Percentiles rank a stretch among this genome's conserved stretches.
These are phyloP conservation scores for Nemophila menziesii DNA, from an alignment of 257 asterid genomes.

Conservation along the genomic window DNA sequence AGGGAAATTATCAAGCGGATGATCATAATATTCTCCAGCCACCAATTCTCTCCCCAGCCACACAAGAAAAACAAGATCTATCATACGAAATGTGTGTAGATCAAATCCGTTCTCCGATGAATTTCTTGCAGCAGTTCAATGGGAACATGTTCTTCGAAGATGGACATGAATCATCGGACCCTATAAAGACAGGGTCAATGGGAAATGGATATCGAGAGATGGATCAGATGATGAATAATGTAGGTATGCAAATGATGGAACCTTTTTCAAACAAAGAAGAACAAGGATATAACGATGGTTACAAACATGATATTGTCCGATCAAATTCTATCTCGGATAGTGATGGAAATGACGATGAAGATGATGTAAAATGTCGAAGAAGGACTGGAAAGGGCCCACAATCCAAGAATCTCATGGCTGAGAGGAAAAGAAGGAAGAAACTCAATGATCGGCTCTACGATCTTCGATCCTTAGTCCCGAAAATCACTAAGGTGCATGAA, in stretches of 20 bases:
- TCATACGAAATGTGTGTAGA: constrained; percentile 11
- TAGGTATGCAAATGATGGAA: constrained; percentile 27
- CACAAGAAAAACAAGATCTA: constrained; percentile 7
- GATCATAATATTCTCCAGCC: constrained; percentile 5
- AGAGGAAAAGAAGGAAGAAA: constrained; percentile 83
- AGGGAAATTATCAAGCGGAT: constrained; percentile 16
- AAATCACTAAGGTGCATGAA: constrained; percentile 53
- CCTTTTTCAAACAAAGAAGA: constrained; percentile 14
- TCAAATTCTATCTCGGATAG: constrained; percentile 49
- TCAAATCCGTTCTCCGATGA: constrained; percentile 9
- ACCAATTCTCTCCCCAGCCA: constrained; percentile 6
- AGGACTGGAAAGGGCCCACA: constrained; percentile 60
- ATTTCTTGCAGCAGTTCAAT: constrained; percentile 15
- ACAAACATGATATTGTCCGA: constrained; percentile 33
- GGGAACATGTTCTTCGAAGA: constrained; percentile 31
- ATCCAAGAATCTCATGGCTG: constrained; percentile 69
- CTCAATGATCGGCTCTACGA: constrained; percentile 76
- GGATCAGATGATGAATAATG: constrained; percentile 20
- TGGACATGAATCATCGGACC: constrained; percentile 12
- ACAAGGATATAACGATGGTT: constrained; percentile 37
- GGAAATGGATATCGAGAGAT: constrained; percentile 20
- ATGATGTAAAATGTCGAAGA: constrained; percentile 41
- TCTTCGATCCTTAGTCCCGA: constrained; percentile 76
- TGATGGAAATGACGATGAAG: constrained; percentile 65
- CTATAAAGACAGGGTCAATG: constrained; percentile 17